Percentiles rank a stretch among this genome's conserved stretches.
These are phyloP conservation scores for Coemansia sp. DNA, from an alignment of 192 early-diverging fungal species.

Conservation along the genomic window DNA sequence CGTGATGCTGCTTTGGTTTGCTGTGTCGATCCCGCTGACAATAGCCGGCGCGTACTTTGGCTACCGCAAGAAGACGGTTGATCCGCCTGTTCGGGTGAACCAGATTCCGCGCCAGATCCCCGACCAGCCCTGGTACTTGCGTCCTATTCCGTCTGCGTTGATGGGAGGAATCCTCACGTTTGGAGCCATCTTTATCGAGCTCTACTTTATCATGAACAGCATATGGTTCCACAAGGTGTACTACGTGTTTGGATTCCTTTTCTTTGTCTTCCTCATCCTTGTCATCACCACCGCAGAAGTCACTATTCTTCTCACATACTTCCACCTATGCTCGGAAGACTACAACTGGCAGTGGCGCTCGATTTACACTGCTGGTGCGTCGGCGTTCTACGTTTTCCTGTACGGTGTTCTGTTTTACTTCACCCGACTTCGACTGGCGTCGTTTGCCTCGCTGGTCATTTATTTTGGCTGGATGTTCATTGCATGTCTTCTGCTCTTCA, in stretches of 20 bases:
- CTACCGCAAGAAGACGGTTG: constrained; percentile 66
- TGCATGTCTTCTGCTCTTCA: constrained; percentile 72
- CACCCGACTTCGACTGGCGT: constrained; percentile 74
- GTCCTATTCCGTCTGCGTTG: constrained; percentile 69
- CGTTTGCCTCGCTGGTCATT: constrained; percentile 72
- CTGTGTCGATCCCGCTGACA: constrained; percentile 82
- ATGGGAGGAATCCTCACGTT: constrained; percentile 89
- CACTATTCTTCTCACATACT: constrained; percentile 85
- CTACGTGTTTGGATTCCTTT: constrained; percentile 91
- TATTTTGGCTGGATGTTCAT: constrained; percentile 90
- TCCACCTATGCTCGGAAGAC: constrained; percentile 85
- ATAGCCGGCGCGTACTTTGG: constrained; percentile 74
- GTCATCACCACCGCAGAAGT: constrained; percentile 83
- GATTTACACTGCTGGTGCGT: constrained; percentile 82
- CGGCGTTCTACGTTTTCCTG: constrained; percentile 82
- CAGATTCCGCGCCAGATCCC: constrained; percentile 94
- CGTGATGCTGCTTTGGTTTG: constrained; percentile 77
- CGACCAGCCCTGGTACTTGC: constrained; percentile 78
- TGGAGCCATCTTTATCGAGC: constrained; percentile 91
- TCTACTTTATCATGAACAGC: constrained; percentile 94
- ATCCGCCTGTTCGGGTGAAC: constrained; percentile 83
- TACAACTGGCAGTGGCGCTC: constrained; percentile 88
- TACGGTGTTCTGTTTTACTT: constrained; percentile 89
- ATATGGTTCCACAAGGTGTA: constrained; percentile 94
- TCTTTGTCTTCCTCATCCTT: constrained; percentile 84